These are phyloP conservation scores for Aspergillus persii DNA, from an alignment of 2,329 filamentous ascomycete genomes.

Conservation along the genomic window DNA sequence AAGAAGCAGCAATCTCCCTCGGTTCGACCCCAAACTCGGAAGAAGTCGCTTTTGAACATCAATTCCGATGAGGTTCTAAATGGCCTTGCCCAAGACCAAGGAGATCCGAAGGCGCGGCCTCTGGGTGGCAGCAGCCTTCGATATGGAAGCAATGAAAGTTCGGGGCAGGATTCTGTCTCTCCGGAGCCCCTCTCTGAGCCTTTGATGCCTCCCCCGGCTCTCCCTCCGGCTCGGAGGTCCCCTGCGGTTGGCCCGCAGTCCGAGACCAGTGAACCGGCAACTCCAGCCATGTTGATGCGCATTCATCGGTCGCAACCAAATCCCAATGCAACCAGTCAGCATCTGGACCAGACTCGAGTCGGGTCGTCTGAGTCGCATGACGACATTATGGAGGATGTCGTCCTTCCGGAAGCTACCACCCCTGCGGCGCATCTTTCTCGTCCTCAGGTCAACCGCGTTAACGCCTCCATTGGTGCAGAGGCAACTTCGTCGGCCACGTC, in stretches of 20 bases:
- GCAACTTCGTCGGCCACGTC: constrained; percentile 58
- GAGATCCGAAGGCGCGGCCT: constrained; percentile 21
- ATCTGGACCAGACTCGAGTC: constrained; percentile 33
- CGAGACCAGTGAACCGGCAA: constrained; percentile 61
- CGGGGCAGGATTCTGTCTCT: constrained; percentile 49
- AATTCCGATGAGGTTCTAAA: constrained; percentile 35
- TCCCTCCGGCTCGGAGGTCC: constrained; percentile 43
- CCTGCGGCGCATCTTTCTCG: constrained; percentile 43
- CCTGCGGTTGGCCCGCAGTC: constrained; percentile 37
- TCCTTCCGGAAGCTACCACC: constrained; percentile 70
- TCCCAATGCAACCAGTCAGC: constrained; percentile 36
- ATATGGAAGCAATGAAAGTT: constrained; percentile 44
- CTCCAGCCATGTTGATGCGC: constrained; percentile 84
- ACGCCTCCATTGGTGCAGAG: constrained; percentile 43
- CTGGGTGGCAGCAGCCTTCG: constrained; percentile 31
- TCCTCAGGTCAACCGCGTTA: constrained; percentile 50
- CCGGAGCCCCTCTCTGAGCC: constrained; percentile 51
- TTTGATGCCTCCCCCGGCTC: constrained; percentile 50
- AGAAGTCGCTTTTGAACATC: constrained; percentile 30
- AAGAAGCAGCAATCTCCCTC: constrained; percentile 46
- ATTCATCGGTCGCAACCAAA: constrained; percentile 53
- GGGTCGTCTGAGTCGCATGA: constrained; percentile 47
- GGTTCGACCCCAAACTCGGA: constrained; percentile 41
- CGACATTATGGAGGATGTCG: constrained; percentile 62
- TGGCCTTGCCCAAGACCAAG: constrained; percentile 37